These are phyloP conservation scores for Sindora glabra DNA, from an alignment of 306 rosid genomes.

Conservation along the genomic window DNA sequence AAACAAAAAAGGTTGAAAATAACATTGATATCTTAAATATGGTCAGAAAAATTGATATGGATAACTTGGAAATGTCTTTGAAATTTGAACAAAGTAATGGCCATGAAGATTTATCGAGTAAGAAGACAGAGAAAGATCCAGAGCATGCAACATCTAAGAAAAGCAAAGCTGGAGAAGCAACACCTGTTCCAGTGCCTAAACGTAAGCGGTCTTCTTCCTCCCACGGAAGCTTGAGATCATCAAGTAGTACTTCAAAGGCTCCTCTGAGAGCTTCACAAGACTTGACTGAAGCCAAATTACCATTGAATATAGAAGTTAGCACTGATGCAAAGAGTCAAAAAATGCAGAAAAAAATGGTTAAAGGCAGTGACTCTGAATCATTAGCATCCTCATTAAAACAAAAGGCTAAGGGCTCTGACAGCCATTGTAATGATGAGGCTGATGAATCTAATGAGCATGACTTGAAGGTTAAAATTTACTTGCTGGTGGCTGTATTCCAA, in stretches of 20 bases:
- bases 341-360: no score
- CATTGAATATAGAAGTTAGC: constrained; percentile 21
- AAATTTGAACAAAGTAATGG: constrained; percentile 77
- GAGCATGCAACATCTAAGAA: constrained; percentile 32
- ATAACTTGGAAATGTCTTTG: constrained; percentile 44
- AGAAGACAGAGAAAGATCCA: constrained; percentile 29
- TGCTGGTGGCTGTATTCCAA: constrained; percentile 2
- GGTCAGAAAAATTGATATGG: constrained; percentile 67
- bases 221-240: constrained; percentile 36
- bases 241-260: constrained; percentile 38
- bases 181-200: constrained; percentile 54
- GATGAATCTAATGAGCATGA: constrained; percentile 45
- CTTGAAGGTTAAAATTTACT: constrained; percentile 32
- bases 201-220: constrained; percentile 45
- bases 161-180: constrained; percentile 47
- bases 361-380: constrained; percentile 39
- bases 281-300: constrained; percentile 23
- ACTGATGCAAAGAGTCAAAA: constrained; percentile 33
- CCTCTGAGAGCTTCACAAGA: constrained; percentile 34
- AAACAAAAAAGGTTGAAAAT: constrained; percentile 44
- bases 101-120: constrained; percentile 41
- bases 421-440: no score
- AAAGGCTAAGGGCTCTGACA: constrained; percentile 41
- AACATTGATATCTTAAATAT: constrained; percentile 53
- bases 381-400: constrained; percentile 43